phyloP scores from a whole-genome alignment of 2,329 filamentous ascomycete species.

The Phyllosticta capitalensis region DNA sequence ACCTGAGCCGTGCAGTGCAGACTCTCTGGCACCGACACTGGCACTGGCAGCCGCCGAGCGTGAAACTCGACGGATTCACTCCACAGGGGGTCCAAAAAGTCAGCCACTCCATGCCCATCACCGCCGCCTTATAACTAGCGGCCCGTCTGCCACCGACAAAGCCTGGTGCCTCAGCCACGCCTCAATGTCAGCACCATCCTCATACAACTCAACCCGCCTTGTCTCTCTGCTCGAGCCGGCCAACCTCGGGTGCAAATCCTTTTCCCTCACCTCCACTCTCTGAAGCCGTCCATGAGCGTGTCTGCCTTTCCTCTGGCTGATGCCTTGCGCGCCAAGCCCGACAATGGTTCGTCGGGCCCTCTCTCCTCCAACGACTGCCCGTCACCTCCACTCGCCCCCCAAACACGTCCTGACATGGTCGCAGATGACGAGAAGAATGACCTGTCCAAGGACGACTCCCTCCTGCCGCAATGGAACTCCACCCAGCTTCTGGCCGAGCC shows the following conservation, averaged over 20 bases:
- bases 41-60: background rate
- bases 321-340: background rate
- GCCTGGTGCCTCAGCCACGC: background rate
- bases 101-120: slow-evolving; percentile 9
- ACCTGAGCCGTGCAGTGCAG: background rate
- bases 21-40: background rate
- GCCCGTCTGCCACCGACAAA: background rate
- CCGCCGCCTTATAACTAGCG: slow-evolving; percentile 6
- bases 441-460: background rate
- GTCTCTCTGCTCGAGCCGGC: background rate
- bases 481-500: background rate
- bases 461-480: slow-evolving; percentile 6
- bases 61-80: background rate
- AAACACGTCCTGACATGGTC: background rate
- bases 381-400: background rate
- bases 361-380: background rate
- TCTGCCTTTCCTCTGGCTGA: background rate
- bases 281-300: background rate
- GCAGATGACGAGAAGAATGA: slow-evolving; percentile 4
- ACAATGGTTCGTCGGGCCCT: background rate
- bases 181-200: background rate
- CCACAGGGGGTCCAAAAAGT: background rate
- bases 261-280: background rate
- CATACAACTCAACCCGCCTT: background rate
- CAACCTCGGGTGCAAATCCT: background rate